Conservation (phyloP, 1,284 basidiomycete species). For the Marasmius sp. region DNA sequence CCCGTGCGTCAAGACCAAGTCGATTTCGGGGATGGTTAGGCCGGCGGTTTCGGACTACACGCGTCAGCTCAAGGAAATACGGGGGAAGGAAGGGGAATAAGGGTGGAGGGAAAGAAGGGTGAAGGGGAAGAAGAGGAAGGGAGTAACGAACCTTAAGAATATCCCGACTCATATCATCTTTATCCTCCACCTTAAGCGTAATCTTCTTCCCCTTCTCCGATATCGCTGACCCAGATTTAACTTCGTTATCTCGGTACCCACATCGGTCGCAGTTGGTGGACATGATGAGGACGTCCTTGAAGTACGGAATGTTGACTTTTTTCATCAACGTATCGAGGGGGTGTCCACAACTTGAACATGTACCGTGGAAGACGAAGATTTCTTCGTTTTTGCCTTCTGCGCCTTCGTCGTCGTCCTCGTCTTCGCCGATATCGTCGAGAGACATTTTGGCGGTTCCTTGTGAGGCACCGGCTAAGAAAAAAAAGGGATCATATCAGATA, state of each 20-base stretch:
- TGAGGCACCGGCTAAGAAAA: background rate
- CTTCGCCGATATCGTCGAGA: constrained; percentile 18
- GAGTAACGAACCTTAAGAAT: constrained; percentile 86
- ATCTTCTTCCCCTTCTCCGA: constrained; percentile 86
- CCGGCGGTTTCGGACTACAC: constrained; percentile 88
- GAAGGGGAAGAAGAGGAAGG: no score
- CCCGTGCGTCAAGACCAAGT: constrained; percentile 88
- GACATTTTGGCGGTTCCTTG: constrained; percentile 8
- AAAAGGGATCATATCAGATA: background rate
- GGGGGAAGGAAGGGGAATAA: no score
- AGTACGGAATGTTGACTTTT: constrained; percentile 96
- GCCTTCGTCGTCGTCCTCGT: constrained; percentile 18
- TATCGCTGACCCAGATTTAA: constrained; percentile 92
- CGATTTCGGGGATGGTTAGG: constrained; percentile 91
- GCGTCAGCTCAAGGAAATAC: background rate
- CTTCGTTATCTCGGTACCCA: constrained; percentile 97
- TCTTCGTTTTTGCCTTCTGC: constrained; percentile 67
- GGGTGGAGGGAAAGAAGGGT: no score
- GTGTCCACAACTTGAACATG: constrained; percentile 88
- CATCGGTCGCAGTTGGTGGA: constrained; percentile 95
- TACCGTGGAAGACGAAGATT: constrained; percentile 86
- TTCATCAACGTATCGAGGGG: constrained; percentile 91
- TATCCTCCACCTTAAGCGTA: constrained; percentile 88
- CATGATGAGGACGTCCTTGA: constrained; percentile 99
- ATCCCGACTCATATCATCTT: constrained; percentile 92